Evolutionary conservation across 139 green algal genomes (phyloP), one percentile per base, ranked within the genome.

Genomic region (Chlorella sp.): DNA sequence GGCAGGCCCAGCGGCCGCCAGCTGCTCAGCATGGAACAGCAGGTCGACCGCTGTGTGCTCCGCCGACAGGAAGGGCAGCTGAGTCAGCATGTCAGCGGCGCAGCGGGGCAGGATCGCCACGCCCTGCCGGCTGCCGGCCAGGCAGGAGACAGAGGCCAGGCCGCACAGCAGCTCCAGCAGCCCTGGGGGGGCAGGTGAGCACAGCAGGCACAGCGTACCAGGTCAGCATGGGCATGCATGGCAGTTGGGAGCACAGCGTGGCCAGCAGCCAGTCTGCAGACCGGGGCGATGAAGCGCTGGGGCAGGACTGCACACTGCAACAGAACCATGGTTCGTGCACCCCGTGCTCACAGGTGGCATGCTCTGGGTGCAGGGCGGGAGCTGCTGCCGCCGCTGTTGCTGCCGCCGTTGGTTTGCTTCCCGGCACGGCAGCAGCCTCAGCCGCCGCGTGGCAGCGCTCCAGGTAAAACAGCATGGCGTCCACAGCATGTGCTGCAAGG

Each of bases 81-180:
- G 26, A 5, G 26, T 47, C 17, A 84, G 79, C 79, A 84, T 68
- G 32, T 76, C 63, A 0, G 79, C 64, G 2, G 41, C 79, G 7
- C 65, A 17, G 15, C 64, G 79, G 5, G 79, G 64, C 64, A 76
- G 64, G 64, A 63, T 69, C 20, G 30, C n/a, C 5, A 47, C 65
- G 28, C 41, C 64, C n/a, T 13, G 30, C 44, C 18, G 28, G 26
- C 73, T 41, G 20, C 15, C 17, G 0, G 4, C 63, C n/a, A 65
- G 13, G 65, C 79, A 84, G 44, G 64, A 17, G 4, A 38, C 21
- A 1, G 11, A 60, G 28, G n/a, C 64, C 39, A 84, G 65, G 23
- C 44, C 79, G 11, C 30, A 55, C 60, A 84, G 64, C 79, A 84
- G 63, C 79, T 84, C 79, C 18, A 84, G 63, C 64, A 84, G 79